Evolutionary conservation across 495 filamentous ascomycete species (phyloP).

Genomic region (Pyrenula aspistea): DNA sequence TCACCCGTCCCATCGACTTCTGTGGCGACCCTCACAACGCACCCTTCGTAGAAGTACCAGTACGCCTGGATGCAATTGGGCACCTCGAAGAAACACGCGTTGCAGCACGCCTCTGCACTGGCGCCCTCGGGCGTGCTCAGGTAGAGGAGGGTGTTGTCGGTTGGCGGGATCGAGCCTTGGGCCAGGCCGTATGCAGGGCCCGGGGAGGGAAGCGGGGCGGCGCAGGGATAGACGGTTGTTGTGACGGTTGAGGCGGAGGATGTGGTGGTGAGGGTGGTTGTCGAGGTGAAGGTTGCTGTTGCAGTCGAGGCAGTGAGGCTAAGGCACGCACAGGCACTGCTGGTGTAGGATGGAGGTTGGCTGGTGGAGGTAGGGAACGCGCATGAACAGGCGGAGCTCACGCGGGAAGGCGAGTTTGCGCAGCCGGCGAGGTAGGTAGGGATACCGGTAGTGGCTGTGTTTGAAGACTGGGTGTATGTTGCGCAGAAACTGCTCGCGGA

Average conservation of each 20-base stretch:
- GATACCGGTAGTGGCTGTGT: not conserved
- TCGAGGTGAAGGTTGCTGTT: not conserved
- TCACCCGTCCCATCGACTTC: slow-evolving; percentile 2
- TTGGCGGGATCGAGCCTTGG: slow-evolving; percentile 1
- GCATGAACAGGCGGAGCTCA: not conserved
- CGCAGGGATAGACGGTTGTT: slow-evolving; percentile 7
- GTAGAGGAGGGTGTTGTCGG: slow-evolving; percentile 5
- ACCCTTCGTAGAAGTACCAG: slow-evolving; percentile 12
- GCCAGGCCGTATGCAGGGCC: slow-evolving; percentile 1
- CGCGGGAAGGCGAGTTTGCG: not conserved
- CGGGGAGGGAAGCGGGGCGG: slow-evolving; percentile 4
- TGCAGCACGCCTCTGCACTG: slow-evolving; percentile 10
- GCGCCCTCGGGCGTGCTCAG: slow-evolving; percentile 1
- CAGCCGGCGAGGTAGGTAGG: not conserved
- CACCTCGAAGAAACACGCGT: slow-evolving; percentile 10
- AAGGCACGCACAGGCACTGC: not conserved
- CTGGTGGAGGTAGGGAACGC: not conserved
- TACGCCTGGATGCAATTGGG: slow-evolving; percentile 10
- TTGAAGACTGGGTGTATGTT: not conserved
- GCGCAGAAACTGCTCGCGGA: not conserved
- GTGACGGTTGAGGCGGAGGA: not conserved
- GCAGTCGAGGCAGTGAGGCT: not conserved
- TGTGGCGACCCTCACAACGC: slow-evolving; percentile 6
- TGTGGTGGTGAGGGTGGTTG: not conserved
- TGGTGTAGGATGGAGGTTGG: not conserved